These are phyloP conservation scores for Nakaseomyces sp. DNA, from an alignment of 1,139 yeast genomes.

Conservation along the genomic window DNA sequence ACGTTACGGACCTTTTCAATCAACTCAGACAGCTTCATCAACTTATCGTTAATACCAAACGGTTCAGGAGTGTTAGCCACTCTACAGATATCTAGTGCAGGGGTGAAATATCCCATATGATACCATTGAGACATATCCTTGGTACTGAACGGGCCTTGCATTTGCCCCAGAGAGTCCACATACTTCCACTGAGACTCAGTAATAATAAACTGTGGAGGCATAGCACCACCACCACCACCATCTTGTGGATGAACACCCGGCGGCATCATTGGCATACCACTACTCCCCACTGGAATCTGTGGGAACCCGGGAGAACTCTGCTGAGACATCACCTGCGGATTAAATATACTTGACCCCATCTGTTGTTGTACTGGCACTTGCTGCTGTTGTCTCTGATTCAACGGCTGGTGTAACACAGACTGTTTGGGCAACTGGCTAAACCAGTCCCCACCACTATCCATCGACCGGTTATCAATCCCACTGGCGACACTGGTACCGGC, in stretches of 20 bases:
- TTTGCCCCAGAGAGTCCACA: slow-evolving; percentile 24
- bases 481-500: neutral
- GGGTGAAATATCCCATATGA: slow-evolving; percentile 26
- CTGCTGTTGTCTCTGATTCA: neutral
- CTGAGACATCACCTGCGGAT: neutral
- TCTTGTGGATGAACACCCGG: slow-evolving; percentile 8
- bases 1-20: slow-evolving; percentile 21
- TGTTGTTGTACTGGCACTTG: neutral
- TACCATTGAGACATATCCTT: slow-evolving; percentile 29
- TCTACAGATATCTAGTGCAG: slow-evolving; percentile 23
- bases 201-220: slow-evolving; percentile 11
- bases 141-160: slow-evolving; percentile 31
- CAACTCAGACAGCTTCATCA: slow-evolving; percentile 24
- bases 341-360: slow-evolving; percentile 1
- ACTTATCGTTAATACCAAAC: slow-evolving; percentile 23
- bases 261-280: slow-evolving; percentile 10
- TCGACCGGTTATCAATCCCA: neutral
- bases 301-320: slow-evolving; percentile 3
- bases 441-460: slow-evolving; percentile 1
- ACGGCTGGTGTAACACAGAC: slow-evolving; percentile 3
- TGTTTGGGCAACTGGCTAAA: slow-evolving; percentile 1
- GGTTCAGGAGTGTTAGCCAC: slow-evolving; percentile 22
- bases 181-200: slow-evolving; percentile 30
- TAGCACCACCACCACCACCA: slow-evolving; percentile 1
- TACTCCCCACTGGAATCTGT: neutral